Percentiles rank a stretch among this genome's conserved stretches.
Evolutionary conservation across 169 alveolate genomes (phyloP).

Genomic region (Plasmodium relictum): DNA sequence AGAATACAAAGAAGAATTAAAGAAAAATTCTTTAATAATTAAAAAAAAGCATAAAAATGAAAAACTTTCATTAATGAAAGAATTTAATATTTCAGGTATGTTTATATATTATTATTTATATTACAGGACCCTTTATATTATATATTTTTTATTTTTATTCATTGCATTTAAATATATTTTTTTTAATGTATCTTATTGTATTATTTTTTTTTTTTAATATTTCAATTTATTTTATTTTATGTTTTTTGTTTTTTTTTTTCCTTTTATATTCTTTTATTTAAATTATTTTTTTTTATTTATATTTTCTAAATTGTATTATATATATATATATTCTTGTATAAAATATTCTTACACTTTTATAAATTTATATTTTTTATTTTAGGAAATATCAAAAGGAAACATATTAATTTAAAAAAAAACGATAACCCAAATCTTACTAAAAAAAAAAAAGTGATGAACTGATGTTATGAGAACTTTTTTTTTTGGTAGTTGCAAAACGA

Average conservation of each 20-base stretch:
- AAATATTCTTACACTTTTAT: slow-evolving; percentile 1
- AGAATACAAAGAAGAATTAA: slow-evolving; percentile 12
- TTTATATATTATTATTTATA: background rate
- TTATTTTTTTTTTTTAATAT: too few relatives aligned
- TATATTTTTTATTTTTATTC: background rate
- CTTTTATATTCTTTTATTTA: too few relatives aligned
- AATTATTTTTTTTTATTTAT: too few relatives aligned
- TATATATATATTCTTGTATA: background rate
- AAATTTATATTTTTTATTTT: slow-evolving; percentile 5
- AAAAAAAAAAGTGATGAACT: background rate
- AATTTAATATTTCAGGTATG: slow-evolving; percentile 41
- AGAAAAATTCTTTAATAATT: background rate
- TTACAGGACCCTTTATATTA: background rate
- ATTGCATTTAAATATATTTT: background rate
- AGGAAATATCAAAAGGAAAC: slow-evolving; percentile 42
- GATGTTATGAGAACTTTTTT: slow-evolving; percentile 6
- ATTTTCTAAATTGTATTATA: background rate
- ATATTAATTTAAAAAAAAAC: slow-evolving; percentile 49
- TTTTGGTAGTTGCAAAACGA: background rate
- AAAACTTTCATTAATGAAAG: slow-evolving; percentile 36
- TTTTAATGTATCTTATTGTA: too few relatives aligned
- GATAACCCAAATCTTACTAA: background rate
- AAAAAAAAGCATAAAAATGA: slow-evolving; percentile 31
- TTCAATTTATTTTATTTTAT: too few relatives aligned
- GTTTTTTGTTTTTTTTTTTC: too few relatives aligned